Conservation (phyloP, 768 basidiomycete genomes). For the Ephemerocybe angulata region DNA sequence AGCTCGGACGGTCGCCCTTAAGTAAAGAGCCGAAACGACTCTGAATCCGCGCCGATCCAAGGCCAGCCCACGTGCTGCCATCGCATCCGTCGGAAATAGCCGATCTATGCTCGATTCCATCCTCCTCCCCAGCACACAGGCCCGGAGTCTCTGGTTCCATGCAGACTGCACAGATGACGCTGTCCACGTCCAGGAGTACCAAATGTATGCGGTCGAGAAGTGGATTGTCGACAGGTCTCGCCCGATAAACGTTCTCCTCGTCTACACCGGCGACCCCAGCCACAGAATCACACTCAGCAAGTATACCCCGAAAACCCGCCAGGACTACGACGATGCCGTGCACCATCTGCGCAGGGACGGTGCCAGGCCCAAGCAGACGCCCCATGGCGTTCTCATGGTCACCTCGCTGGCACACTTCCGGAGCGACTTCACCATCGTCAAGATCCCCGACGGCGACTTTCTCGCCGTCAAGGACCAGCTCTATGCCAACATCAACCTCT, state of each 20-base stretch:
- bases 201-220: constrained; percentile 85
- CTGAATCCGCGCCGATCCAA: background rate
- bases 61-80: constrained; percentile 1
- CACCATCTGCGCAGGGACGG: constrained; percentile 63
- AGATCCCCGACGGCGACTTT: constrained; percentile 69
- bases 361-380: constrained; percentile 72
- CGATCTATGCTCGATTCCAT: constrained; percentile 4
- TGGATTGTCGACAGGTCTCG: constrained; percentile 73
- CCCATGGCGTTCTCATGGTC: constrained; percentile 67
- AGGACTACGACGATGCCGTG: constrained; percentile 54
- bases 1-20: background rate
- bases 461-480: constrained; percentile 60
- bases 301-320: background rate
- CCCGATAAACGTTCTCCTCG: constrained; percentile 58
- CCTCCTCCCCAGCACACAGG: background rate
- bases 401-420: constrained; percentile 86
- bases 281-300: constrained; percentile 45
- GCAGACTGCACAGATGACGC: background rate
- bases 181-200: constrained; percentile 52
- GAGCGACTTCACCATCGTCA: constrained; percentile 82
- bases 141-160: background rate
- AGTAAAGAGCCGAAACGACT: background rate
- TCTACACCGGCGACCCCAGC: constrained; percentile 71
- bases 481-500: constrained; percentile 77
- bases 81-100: constrained; percentile 2